Evolutionary conservation across 768 basidiomycete species (phyloP), one percentile per base, ranked within the genome.

Genomic region (Lyophyllum semitale): DNA sequence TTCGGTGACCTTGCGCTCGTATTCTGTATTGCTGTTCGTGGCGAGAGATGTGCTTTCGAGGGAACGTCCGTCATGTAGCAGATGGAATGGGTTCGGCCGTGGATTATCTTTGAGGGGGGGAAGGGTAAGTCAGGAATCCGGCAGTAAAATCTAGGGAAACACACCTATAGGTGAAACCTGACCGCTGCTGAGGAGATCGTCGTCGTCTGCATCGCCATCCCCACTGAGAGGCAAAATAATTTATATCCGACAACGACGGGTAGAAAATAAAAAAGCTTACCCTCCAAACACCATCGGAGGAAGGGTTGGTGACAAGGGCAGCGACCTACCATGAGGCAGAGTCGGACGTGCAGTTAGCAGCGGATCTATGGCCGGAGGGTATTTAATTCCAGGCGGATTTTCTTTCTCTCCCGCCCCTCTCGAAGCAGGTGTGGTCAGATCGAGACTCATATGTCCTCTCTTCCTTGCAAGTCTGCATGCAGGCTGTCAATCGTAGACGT

Each of bases 151-250:
- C 8, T 50, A 55, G 13, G 38, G 22, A 41, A 20, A 71, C 80
- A 63, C 67, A 87, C 89, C 84, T 57, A 81, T 72, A 6, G 89
- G 88, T 23, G 89, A 93, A 1, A 78, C 82, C 63, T 90, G 90
- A 0, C 88, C 89, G 63, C 89, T 91, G 66, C 90, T 91, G 47
- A 88, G 69, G n/a, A 86, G 70, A 13, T 88, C 85, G 13, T 88
- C 88, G 18, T 89, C 87, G 8, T 73, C 76, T 40, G 59, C 55
- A 30, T 75, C 71, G 44, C 64, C 55, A 11, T 60, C 59, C 4
- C 8, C 57, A 15, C 62, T 63, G 9, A 7, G 5, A 18, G 17
- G 6, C 3, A 8, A 32, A 18, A 48, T 40, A 30, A n/a, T 6
- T 50, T 13, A 32, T 22, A 5, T 8, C 9, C 13, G 18, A 23